Evolutionary conservation across 805 yeast species (phyloP), one percentile per base, ranked within the genome.

Genomic region (Sugiyamaella mastotermitis): DNA sequence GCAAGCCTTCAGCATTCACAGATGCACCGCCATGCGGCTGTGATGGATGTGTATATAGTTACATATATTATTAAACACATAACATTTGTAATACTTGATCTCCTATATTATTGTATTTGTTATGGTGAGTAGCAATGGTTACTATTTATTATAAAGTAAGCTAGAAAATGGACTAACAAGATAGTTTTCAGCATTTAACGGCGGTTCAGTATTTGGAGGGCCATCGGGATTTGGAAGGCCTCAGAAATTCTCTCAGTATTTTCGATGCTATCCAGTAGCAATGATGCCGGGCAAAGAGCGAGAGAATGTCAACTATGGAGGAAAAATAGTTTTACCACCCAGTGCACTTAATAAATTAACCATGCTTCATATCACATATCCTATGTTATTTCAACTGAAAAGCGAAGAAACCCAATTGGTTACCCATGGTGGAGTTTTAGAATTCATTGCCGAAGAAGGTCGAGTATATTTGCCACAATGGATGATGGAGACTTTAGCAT

Each of bases 371-470:
- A 86, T 92, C 42, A 70, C 95, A 50, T 92, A 92, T 55, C 99
- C 99, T 0, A 92, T 92, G 99, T 68, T 92, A 34, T 92, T 92
- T 55, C 83, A 82, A 58, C 63, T 92, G 28, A 66, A 68, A 23
- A 82, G 83, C 39, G 94, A 81, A 50, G 80, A 74, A 25, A 66
- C 73, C 17, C 69, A 61, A 14, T 57, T 68, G 22, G 65, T 57
- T 5, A 85, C 97, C 0, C 95, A 87, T 57, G 83, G 88, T 33
- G 99, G 99, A 55, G 98, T 92, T 20, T 65, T 92, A 44, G 98
- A 92, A 63, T 92, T 92, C 59, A 82, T 84, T 13, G 96, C 98
- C 1, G 97, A 92, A 56, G 98, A 92, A 65, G 99, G 99, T 13
- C 71, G 98, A 40, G 92, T 77, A 2, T 92, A 92, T 57, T 53